Percentiles rank a stretch among this genome's conserved stretches.
These are phyloP conservation scores for Allium cepa DNA, from an alignment of 106 monocot species.

Conservation along the genomic window DNA sequence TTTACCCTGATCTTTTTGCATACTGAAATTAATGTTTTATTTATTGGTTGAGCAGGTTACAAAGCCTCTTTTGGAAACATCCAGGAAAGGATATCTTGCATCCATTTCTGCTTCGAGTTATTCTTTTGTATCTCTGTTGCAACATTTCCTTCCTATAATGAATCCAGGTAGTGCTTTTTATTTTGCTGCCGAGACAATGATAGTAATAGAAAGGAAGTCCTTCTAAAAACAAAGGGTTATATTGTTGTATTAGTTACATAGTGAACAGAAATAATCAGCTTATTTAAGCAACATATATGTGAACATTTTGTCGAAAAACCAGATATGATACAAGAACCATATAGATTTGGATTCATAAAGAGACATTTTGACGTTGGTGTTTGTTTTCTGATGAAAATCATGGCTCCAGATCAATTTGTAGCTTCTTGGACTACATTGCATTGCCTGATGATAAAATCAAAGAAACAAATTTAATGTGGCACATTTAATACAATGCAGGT, in stretches of 20 bases:
- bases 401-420: neutral
- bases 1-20: neutral
- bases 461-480: neutral
- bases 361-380: neutral
- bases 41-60: constrained; percentile 43
- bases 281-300: neutral
- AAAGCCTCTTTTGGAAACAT: constrained; percentile 88
- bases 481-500: constrained; percentile 22
- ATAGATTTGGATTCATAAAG: neutral
- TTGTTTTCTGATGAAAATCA: neutral
- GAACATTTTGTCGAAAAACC: neutral
- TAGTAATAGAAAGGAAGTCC: neutral
- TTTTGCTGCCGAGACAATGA: neutral
- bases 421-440: neutral
- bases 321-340: neutral
- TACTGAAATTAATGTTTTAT: neutral
- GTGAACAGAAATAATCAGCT: no score
- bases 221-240: neutral
- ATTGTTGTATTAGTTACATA: no score
- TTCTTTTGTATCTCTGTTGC: constrained; percentile 77
- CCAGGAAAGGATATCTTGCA: constrained; percentile 93
- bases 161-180: constrained; percentile 63
- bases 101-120: constrained; percentile 97
- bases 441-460: neutral
- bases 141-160: constrained; percentile 97